phyloP scores from a whole-genome alignment of 305 asterid species.

The Nicotiana rustica region DNA sequence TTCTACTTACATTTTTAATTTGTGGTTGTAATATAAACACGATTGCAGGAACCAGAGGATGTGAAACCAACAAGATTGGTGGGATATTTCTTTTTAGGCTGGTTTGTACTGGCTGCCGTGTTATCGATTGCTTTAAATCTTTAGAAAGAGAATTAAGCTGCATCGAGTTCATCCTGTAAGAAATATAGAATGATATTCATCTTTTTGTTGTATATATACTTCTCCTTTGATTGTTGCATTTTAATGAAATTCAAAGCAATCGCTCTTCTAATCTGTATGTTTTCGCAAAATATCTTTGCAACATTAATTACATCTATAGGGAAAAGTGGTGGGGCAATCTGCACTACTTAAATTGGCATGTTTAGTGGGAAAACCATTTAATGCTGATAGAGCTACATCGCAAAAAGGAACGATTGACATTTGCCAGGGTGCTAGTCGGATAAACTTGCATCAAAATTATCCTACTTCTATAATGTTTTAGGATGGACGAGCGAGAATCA shows the following conservation, averaged over 20 bases:
- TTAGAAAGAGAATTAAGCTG: constrained; percentile 30
- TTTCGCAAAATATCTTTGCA: no score
- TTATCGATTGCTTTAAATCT: constrained; percentile 53
- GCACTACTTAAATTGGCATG: no score
- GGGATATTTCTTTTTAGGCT: constrained; percentile 62
- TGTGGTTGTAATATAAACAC: not conserved
- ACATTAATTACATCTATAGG: no score
- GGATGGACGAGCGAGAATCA: no score
- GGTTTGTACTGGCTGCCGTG: constrained; percentile 57
- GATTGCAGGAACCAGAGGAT: constrained; percentile 73
- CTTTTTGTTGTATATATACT: not conserved
- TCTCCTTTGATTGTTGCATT: not conserved
- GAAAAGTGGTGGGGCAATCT: no score
- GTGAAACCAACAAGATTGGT: constrained; percentile 64
- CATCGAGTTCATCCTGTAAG: not conserved
- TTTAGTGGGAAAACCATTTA: no score
- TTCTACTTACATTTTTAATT: no score
- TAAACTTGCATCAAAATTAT: no score
- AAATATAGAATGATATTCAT: not conserved
- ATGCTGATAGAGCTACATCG: no score
- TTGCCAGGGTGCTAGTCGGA: no score
- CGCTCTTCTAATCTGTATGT: not conserved
- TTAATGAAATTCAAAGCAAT: not conserved
- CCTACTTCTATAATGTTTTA: no score
- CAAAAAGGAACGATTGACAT: no score